Evolutionary conservation across 176 grass and related monocot genomes (phyloP), one percentile per base, ranked within the genome.

Genomic region (Thalia dealbata): DNA sequence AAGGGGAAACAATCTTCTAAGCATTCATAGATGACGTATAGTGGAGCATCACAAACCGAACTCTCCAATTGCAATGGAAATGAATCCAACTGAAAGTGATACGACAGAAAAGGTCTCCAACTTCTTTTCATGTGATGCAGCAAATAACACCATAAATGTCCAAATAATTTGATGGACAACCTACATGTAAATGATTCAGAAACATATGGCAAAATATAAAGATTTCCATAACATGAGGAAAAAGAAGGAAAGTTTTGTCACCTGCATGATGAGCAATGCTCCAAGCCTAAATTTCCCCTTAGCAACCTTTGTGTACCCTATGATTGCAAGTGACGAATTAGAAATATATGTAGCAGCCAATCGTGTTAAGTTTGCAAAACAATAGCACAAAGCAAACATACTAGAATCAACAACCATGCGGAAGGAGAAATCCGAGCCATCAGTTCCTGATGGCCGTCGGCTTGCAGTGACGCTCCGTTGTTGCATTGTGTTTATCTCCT

Each of bases 351-450:
- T 13, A 3, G 69, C 22, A 3, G 14, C 11, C 0, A 35, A 70
- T 52, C 9, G 18, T 12, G 8, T 51, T 6, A 23, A 1, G 6
- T 52, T 52, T 72, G 24, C 12, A 18, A 21, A 19, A 3, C 7
- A 16, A 51, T 51, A 8, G 8, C 46, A 3, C 3, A 54, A 28
- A 15, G 27, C 9, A 52, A 29, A 72, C 83, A 79, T 86, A 99
- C 90, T 83, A 56, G 95, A 93, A 55, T 93, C 90, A n/a, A 99
- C 90, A 71, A 99, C 83, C 95, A 93, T 99, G 63, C 90, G 87
- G 84, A 88, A 99, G 23, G 95, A 93, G 74, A 85, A 93, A 83
- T 99, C 87, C 14, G 83, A 99, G 65, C 90, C 95, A 23, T 99
- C 90, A 11, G 87, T 99, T 65, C 95, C 87, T 11, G 83, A 87